Evolutionary conservation across 2,329 filamentous ascomycete genomes (phyloP).

Genomic region (Diaporthe vexans): DNA sequence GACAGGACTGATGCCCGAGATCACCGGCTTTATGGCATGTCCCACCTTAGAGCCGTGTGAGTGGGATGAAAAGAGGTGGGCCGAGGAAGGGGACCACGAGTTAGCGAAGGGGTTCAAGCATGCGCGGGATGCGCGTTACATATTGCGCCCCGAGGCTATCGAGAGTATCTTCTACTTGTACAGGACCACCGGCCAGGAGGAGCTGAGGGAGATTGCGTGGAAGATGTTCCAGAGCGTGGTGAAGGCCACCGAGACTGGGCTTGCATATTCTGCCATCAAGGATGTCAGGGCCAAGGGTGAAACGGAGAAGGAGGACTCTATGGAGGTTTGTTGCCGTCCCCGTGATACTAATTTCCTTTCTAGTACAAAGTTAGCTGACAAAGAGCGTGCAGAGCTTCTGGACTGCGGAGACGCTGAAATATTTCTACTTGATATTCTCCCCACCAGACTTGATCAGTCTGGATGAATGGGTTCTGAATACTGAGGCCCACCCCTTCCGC

Average conservation of each 20-base stretch:
- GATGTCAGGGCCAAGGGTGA: slow-evolving; percentile 57
- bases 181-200: slow-evolving; percentile 69
- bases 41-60: slow-evolving; percentile 42
- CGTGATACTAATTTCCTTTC: too few species aligned
- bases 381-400: slow-evolving; percentile 59
- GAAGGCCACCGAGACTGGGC: slow-evolving; percentile 62
- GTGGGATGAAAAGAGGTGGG: slow-evolving; percentile 54
- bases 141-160: slow-evolving; percentile 74
- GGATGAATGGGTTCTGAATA: slow-evolving; percentile 68
- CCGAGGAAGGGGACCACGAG: slow-evolving; percentile 47
- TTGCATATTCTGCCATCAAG: slow-evolving; percentile 67
- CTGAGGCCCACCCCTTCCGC: slow-evolving; percentile 45
- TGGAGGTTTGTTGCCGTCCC: slow-evolving; percentile 61
- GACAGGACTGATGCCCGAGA: slow-evolving; percentile 68
- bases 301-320: slow-evolving; percentile 66
- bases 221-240: slow-evolving; percentile 70
- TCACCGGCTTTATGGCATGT: slow-evolving; percentile 59
- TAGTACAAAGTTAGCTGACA: neutral
- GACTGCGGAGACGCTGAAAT: slow-evolving; percentile 62
- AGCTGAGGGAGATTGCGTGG: slow-evolving; percentile 73
- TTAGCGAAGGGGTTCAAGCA: slow-evolving; percentile 47
- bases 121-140: slow-evolving; percentile 57
- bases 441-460: slow-evolving; percentile 68
- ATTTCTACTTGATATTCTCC: slow-evolving; percentile 74
- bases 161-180: slow-evolving; percentile 76